Percentiles rank a stretch among this genome's conserved stretches.
These are phyloP conservation scores for Penicillium chermesinum DNA, from an alignment of 495 filamentous ascomycete species.

Conservation along the genomic window DNA sequence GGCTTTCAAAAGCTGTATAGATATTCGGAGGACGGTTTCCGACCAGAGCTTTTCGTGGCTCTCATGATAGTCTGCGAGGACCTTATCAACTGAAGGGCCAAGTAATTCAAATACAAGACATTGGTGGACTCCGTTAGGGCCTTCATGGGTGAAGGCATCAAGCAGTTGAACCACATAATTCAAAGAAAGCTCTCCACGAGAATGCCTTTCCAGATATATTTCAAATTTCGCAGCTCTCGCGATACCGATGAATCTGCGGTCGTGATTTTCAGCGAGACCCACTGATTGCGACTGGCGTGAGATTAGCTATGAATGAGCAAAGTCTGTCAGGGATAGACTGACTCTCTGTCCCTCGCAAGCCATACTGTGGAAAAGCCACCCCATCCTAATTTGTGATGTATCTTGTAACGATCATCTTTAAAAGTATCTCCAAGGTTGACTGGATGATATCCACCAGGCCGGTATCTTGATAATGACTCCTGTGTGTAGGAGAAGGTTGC, in stretches of 20 bases:
- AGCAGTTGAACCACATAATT: slow-evolving; percentile 30
- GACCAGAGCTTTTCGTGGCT: slow-evolving; percentile 13
- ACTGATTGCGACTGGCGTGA: slow-evolving; percentile 19
- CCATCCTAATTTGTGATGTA: slow-evolving; percentile 78
- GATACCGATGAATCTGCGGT: slow-evolving; percentile 17
- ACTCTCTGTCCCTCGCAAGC: slow-evolving; percentile 46
- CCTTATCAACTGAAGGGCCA: slow-evolving; percentile 26
- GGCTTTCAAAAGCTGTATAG: slow-evolving; percentile 24
- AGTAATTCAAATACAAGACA: slow-evolving; percentile 43
- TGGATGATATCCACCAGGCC: slow-evolving; percentile 70
- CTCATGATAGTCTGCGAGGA: slow-evolving; percentile 19
- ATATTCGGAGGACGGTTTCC: slow-evolving; percentile 21
- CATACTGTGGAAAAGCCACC: slow-evolving; percentile 87
- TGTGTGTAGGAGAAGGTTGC: slow-evolving; percentile 36
- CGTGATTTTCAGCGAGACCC: slow-evolving; percentile 36
- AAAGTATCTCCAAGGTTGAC: slow-evolving; percentile 78
- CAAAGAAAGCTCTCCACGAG: slow-evolving; percentile 6
- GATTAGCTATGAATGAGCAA: slow-evolving; percentile 9
- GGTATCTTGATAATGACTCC: slow-evolving; percentile 18
- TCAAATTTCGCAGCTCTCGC: slow-evolving; percentile 13
- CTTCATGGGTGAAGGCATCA: slow-evolving; percentile 33
- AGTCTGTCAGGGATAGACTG: neutral
- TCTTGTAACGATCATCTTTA: slow-evolving; percentile 76
- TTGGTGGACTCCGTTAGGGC: slow-evolving; percentile 40
- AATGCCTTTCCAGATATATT: slow-evolving; percentile 4